A percentile compares a stretch with the other conserved stretches of the same genome.
Evolutionary conservation across 345 rosid genomes (phyloP).

Genomic region (Linum trigynum): DNA sequence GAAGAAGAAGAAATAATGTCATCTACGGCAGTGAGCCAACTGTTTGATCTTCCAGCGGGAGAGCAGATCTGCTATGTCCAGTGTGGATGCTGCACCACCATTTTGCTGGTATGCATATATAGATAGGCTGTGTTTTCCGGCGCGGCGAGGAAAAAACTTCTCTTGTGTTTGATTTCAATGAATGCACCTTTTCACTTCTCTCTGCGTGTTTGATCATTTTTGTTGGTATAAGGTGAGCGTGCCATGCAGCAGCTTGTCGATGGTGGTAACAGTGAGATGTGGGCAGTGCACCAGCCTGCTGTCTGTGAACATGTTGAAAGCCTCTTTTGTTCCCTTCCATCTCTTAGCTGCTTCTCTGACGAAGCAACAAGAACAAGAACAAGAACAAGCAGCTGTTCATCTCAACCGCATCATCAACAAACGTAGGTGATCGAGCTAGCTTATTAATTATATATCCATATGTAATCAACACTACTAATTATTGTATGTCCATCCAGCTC

Average conservation of each 20-base stretch:
- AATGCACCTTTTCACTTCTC: too few species aligned
- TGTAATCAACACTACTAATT: neutral
- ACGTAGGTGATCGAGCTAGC: slow-evolving; percentile 39
- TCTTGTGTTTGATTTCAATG: too few species aligned
- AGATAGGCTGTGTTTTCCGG: neutral
- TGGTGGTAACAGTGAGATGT: slow-evolving; percentile 90
- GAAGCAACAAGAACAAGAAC: slow-evolving; percentile 47
- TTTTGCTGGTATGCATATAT: slow-evolving; percentile 50
- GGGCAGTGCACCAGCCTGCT: slow-evolving; percentile 92
- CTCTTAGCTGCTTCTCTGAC: slow-evolving; percentile 41
- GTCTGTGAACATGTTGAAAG: slow-evolving; percentile 84
- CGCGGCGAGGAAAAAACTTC: too few species aligned
- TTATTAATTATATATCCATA: neutral
- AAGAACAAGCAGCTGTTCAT: slow-evolving; percentile 10
- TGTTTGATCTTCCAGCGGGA: slow-evolving; percentile 47
- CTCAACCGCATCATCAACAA: slow-evolving; percentile 63
- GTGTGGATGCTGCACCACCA: slow-evolving; percentile 87
- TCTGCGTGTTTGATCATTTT: too few species aligned
- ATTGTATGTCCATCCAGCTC: slow-evolving; percentile 37
- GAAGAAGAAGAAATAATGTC: neutral
- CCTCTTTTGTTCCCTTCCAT: slow-evolving; percentile 73
- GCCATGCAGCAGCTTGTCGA: slow-evolving; percentile 73
- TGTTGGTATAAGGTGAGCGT: slow-evolving; percentile 60
- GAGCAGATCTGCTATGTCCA: slow-evolving; percentile 96
- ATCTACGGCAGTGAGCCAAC: slow-evolving; percentile 48